Percentiles rank a stretch among this genome's conserved stretches.
Conservation (phyloP, 495 filamentous ascomycete genomes). For the Acidomyces sp. region DNA sequence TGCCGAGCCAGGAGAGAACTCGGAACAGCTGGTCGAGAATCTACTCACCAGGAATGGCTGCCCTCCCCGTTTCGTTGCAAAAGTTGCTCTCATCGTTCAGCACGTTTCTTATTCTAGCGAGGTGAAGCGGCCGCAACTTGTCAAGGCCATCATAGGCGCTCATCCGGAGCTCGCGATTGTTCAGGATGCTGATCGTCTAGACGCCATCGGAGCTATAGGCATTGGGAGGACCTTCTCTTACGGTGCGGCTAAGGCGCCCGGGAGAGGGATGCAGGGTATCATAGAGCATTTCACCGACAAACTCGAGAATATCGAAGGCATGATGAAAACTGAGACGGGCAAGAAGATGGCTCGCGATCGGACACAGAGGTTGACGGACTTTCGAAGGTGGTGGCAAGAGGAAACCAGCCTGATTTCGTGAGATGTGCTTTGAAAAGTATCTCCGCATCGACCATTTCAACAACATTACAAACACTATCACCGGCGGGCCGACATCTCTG, state of each 20-base stretch:
- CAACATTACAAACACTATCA: no score
- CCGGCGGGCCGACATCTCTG: no score
- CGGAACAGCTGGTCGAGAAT: constrained; percentile 41
- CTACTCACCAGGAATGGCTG: constrained; percentile 47
- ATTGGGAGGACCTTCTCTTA: constrained; percentile 69
- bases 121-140: constrained; percentile 34
- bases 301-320: constrained; percentile 51
- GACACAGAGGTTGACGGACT: constrained; percentile 49
- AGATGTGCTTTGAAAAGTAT: no score
- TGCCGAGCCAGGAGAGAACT: constrained; percentile 33
- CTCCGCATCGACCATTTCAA: no score
- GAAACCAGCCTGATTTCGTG: constrained; percentile 30
- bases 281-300: constrained; percentile 75
- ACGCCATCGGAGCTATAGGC: constrained; percentile 77
- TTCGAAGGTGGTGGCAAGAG: constrained; percentile 61
- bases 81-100: constrained; percentile 54
- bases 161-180: constrained; percentile 71
- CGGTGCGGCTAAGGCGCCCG: constrained; percentile 45
- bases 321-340: constrained; percentile 77
- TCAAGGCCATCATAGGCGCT: constrained; percentile 38
- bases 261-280: constrained; percentile 42
- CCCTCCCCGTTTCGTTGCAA: constrained; percentile 39
- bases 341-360: constrained; percentile 49
- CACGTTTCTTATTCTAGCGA: constrained; percentile 73
- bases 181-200: constrained; percentile 81